A percentile compares a stretch with the other conserved stretches of the same genome.
Evolutionary conservation across 1,284 basidiomycete species (phyloP).

Genomic region (Tilletia horrida): DNA sequence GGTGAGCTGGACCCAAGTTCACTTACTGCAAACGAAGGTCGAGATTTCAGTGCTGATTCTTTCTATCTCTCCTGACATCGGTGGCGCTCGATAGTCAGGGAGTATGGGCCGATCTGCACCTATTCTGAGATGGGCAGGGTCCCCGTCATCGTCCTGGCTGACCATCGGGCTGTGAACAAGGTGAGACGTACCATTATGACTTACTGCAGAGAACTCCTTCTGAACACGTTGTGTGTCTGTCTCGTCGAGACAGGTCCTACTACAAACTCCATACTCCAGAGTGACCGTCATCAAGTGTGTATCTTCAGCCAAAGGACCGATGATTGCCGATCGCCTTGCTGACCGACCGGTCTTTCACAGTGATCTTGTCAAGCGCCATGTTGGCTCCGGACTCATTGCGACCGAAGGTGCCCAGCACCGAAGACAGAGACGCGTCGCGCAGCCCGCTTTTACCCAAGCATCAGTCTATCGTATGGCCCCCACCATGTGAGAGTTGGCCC

Average conservation of each 20-base stretch:
- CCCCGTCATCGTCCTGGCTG: background rate
- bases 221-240: too few species aligned
- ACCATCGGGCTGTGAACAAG: background rate
- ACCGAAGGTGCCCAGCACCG: background rate
- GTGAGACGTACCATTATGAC: too few species aligned
- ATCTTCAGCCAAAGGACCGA: too few species aligned
- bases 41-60: too few species aligned
- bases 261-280: background rate
- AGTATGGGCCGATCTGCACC: background rate
- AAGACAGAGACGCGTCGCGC: constrained; percentile 45
- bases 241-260: too few species aligned
- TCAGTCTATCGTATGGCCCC: constrained; percentile 42
- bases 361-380: background rate
- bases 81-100: background rate
- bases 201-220: too few species aligned
- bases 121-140: background rate
- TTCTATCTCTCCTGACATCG: background rate
- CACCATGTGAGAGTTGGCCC: constrained; percentile 35
- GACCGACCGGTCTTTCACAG: too few species aligned
- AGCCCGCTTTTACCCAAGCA: constrained; percentile 43
- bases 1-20: background rate
- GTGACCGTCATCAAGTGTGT: constrained; percentile 9
- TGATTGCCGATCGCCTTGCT: too few species aligned
- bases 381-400: background rate
- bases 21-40: background rate